Evolutionary conservation across 768 basidiomycete species (phyloP), one percentile per base, ranked within the genome.

Genomic region (Kwoniella dejecticola): DNA sequence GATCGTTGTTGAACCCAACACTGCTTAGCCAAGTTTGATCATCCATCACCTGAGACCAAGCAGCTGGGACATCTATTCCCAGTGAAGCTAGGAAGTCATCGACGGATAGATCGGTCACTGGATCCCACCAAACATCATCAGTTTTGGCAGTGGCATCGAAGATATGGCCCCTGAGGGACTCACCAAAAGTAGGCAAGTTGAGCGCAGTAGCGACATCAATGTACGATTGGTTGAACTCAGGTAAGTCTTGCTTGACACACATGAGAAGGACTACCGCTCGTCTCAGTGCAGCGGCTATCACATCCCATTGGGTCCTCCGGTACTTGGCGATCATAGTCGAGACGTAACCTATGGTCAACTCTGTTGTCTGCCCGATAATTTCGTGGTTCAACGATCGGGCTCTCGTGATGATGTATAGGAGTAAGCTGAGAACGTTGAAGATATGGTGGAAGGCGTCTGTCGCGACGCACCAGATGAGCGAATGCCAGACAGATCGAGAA

Each of bases 361-460:
- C 15, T 33, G 40, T 55, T 10, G 36, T 19, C 4, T 55, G 36
- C 4, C 10, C 13, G 17, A 27, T 38, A 17, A 55, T 21, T 19
- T 23, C 11, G 4, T 21, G 12, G 27, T 41, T 27, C n/a, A 55
- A 6, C 6, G 53, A 21, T 17, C 40, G 31, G 38, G 33, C 23
- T 42, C 40, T 44, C 3, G 56, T 63, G 30, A 55, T 48, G 36
- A 63, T 40, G 23, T 53, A 29, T 19, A 63, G 15, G 24, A 63
- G 47, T 19, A 63, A 24, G 46, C 61, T 48, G 8, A 49, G 46
- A 40, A 36, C 49, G 36, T 57, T 63, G 61, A 49, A 56, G 27
- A 63, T 48, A 21, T 63, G 61, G 24, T 55, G 49, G 2, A 54
- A 56, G 8, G 61, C 40, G 29, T 56, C 61, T 63, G 36, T 2